phyloP scores from a whole-genome alignment of 1,139 yeast species.

The Pneumocystis oryctolagi region DNA sequence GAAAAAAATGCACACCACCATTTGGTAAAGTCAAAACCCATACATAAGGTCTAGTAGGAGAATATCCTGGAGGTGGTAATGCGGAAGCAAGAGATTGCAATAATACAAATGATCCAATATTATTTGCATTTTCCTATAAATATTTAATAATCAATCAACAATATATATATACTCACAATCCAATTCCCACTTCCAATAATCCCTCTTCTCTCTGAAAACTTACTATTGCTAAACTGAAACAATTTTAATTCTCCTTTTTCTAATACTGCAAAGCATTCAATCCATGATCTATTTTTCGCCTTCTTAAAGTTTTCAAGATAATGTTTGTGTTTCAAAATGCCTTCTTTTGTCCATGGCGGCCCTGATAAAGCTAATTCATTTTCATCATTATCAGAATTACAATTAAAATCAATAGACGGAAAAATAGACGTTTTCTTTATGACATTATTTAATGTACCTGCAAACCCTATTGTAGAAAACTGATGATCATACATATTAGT shows the following conservation, averaged over 20 bases:
- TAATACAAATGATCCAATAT: slow-evolving; percentile 22
- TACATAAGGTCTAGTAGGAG: slow-evolving; percentile 16
- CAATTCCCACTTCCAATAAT: slow-evolving; percentile 53
- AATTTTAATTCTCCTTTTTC: slow-evolving; percentile 25
- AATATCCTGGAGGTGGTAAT: slow-evolving; percentile 13
- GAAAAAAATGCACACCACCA: slow-evolving; percentile 23
- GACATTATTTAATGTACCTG: slow-evolving; percentile 25
- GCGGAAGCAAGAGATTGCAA: slow-evolving; percentile 22
- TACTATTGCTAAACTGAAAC: slow-evolving; percentile 19
- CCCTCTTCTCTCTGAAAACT: slow-evolving; percentile 11
- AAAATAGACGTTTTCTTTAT: slow-evolving; percentile 21
- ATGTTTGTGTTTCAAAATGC: slow-evolving; percentile 41
- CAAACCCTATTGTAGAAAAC: background rate
- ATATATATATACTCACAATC: slow-evolving; percentile 24
- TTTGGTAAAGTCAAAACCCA: slow-evolving; percentile 27
- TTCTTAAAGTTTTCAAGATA: slow-evolving; percentile 22
- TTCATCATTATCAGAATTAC: slow-evolving; percentile 27
- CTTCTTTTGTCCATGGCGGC: slow-evolving; percentile 70
- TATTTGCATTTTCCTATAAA: slow-evolving; percentile 20
- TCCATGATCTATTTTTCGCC: slow-evolving; percentile 22
- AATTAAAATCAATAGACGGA: slow-evolving; percentile 11
- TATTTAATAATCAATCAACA: background rate
- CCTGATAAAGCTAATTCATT: slow-evolving; percentile 50
- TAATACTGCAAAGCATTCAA: slow-evolving; percentile 22
- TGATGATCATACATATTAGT: slow-evolving; percentile 5